Base-by-base conservation (phyloP, 2,329 filamentous ascomycete genomes). In the Penicillium polonicum region DNA sequence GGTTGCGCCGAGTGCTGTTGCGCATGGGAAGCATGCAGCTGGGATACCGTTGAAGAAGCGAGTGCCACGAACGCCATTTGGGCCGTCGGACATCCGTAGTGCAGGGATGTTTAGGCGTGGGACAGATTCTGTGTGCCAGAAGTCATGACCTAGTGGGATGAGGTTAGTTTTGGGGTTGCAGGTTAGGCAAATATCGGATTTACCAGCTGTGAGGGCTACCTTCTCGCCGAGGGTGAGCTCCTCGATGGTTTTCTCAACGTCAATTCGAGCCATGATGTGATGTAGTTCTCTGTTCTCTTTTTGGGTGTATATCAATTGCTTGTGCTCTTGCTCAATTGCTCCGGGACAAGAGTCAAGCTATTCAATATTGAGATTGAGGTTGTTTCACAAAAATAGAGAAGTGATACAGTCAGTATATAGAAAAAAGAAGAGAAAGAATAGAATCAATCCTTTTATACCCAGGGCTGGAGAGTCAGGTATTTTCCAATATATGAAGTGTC, bases 21-120 rank as follows among this genome's bases (percentile, higher is more conserved):
- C 89, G 64, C 89, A 92, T 8, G 90, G 90, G 63, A 93, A 89
- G 46, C 91, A 82, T 19, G 90, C 90, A 39, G 90, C 89, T 79
- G 90, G 69, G 12, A 70, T 86, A 21, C 87, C 86, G 42, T 86
- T 86, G 49, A 88, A 88, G 70, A 88, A 89, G 19, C 85, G 83
- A 2, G 84, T 85, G 17, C 87, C 87, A 25, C 87, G 84, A 44
- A 87, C 85, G 29, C 87, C 87, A 71, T 89, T 89, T 2, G 87
- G 87, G 0, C 87, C 87, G 74, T 90, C 87, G 25, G 84, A 87
- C 5, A 85, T 84, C 66, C 88, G 88, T 59, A 88, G 79, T 0
- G 84, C 80, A 1, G 87, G 85, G 29, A 89, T 84, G 6, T 82
- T 82, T 64, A 88, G 85, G 36, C 82, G 80, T 3, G 83, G 81